Evolutionary conservation across 768 basidiomycete genomes (phyloP), one percentile per base, ranked within the genome.

Genomic region (Rickenella mellea): DNA sequence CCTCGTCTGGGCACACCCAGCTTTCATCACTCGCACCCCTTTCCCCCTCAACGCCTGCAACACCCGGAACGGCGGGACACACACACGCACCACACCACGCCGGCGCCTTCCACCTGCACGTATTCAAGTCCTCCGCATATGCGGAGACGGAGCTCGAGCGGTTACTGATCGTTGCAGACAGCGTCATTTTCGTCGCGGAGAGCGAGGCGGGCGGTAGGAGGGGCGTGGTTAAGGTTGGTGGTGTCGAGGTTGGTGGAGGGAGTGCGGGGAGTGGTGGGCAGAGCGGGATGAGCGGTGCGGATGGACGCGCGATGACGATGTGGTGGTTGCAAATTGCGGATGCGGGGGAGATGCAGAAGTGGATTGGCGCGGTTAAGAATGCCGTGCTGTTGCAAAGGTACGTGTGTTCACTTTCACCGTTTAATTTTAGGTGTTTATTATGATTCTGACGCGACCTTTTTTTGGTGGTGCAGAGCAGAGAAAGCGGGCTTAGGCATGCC

Each of bases 281-380:
- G 44, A 48, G 41, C 43, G 59, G 52, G 24, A 35, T 49, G 42
- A 49, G 54, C 26, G 41, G 47, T 21, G 73, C 76, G 50, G 72
- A 76, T n/a, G 43, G 65, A 65, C 2, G 74, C 70, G 4, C 62
- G 70, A 44, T n/a, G n/a, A 70, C 71, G 4, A 78, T 80, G 64
- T 84, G 84, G 83, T 67, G 79, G 41, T 57, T 89, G 42, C 80
- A 86, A 43, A 79, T 87, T 42, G 49, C 66, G 17, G 75, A 80
- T 55, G 58, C 70, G 6, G 55, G 53, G 1, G 81, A 83, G 53
- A 74, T 80, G 9, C 83, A 86, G 51, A 69, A 68, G 45, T 89
- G 86, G 86, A 87, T 89, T 45, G 66, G 73, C 4, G 68, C 70
- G 19, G 82, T 89, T 51, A 89, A 88, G 58, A 74, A 65, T 44